Conservation (phyloP, 106 monocot species). For the Agapanthus africanus region DNA sequence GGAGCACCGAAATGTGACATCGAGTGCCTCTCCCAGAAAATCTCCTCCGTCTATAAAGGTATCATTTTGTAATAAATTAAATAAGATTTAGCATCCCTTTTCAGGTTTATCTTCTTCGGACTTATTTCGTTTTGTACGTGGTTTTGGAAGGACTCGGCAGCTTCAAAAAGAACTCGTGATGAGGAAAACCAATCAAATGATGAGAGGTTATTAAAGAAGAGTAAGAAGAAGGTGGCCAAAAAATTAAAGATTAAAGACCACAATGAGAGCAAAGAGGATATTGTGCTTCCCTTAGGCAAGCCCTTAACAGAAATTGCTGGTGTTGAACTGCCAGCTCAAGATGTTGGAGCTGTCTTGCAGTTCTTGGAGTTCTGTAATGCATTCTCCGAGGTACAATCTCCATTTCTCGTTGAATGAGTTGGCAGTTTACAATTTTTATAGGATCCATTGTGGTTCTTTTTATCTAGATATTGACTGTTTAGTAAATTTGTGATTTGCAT, state of each 20-base stretch:
- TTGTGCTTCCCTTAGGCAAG: conserved; percentile 33
- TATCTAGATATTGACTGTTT: too few species aligned
- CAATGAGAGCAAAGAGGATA: too few species aligned
- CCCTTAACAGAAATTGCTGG: conserved; percentile 30
- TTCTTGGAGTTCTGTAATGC: conserved; percentile 64
- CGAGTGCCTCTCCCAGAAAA: neutral
- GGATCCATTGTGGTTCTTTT: too few species aligned
- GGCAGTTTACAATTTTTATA: too few species aligned
- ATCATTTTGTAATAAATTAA: neutral
- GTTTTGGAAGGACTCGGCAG: neutral
- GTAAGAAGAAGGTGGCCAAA: too few species aligned
- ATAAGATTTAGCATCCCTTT: neutral
- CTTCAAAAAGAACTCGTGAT: neutral
- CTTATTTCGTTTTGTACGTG: neutral
- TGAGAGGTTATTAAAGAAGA: too few species aligned
- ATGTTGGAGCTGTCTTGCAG: conserved; percentile 53
- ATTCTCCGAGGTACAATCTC: conserved; percentile 69
- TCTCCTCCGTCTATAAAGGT: neutral
- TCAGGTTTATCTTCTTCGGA: neutral
- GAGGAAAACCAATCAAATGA: neutral
- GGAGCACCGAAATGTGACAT: neutral
- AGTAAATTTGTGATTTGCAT: too few species aligned
- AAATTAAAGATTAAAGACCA: too few species aligned
- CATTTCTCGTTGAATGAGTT: too few species aligned
- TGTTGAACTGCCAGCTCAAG: conserved; percentile 23